Conservation (phyloP, 495 filamentous ascomycete genomes). For the Tetracladium setigerum region DNA sequence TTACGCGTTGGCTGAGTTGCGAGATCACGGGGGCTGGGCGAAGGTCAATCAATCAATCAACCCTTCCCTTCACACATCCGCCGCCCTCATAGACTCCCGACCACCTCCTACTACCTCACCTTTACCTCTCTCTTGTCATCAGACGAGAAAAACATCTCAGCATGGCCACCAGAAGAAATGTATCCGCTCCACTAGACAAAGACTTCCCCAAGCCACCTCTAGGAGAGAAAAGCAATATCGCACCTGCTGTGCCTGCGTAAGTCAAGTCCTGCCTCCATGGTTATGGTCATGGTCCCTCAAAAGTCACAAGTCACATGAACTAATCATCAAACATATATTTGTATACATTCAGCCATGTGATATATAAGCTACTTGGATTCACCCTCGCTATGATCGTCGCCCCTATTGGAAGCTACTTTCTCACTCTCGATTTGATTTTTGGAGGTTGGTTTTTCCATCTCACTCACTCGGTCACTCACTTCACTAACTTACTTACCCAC, state of each 20-base stretch:
- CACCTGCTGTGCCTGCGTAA: constrained; percentile 70
- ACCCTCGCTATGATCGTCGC: constrained; percentile 82
- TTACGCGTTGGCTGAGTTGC: too few species aligned
- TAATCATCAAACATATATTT: not conserved
- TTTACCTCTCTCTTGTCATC: not conserved
- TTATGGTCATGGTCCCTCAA: constrained; percentile 1
- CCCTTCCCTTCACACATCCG: too few species aligned
- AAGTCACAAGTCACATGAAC: not conserved
- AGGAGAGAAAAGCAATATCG: constrained; percentile 37
- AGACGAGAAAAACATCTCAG: constrained; percentile 7
- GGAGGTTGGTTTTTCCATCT: constrained; percentile 45
- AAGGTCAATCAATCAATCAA: too few species aligned
- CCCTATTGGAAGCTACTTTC: constrained; percentile 82
- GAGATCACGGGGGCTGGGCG: too few species aligned
- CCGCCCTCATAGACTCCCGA: too few species aligned
- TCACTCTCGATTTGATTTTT: constrained; percentile 70
- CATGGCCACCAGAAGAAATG: constrained; percentile 54
- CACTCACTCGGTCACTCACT: not conserved
- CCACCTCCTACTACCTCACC: not conserved
- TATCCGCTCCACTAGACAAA: constrained; percentile 45
- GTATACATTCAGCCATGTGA: constrained; percentile 57
- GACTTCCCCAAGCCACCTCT: not conserved
- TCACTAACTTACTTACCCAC: not conserved
- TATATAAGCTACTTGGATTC: constrained; percentile 82
- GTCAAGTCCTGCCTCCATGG: constrained; percentile 22